These are phyloP conservation scores for Plenodomus biglobosus DNA, from an alignment of 2,329 filamentous ascomycete genomes.

Conservation along the genomic window DNA sequence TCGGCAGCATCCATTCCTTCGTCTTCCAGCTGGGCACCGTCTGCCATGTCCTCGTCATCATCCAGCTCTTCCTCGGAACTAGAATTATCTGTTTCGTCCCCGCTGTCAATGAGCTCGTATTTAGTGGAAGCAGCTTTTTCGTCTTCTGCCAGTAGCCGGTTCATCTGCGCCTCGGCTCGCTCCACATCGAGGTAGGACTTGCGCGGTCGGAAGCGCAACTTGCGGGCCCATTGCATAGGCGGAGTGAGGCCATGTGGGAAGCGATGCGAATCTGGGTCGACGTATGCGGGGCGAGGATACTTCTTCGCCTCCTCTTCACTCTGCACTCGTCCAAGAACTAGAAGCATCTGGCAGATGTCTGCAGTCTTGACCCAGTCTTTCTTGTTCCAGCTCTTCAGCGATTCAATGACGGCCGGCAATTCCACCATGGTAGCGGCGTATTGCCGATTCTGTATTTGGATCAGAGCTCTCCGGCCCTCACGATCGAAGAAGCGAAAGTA, in stretches of 20 bases:
- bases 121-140: constrained; percentile 56
- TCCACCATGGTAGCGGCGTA: constrained; percentile 82
- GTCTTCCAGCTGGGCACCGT: constrained; percentile 43
- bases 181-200: constrained; percentile 82
- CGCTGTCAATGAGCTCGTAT: constrained; percentile 59
- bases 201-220: constrained; percentile 79
- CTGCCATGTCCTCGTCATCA: constrained; percentile 47
- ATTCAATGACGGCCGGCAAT: constrained; percentile 82
- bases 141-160: constrained; percentile 72
- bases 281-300: constrained; percentile 67
- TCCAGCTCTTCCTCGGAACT: constrained; percentile 42
- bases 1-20: constrained; percentile 45
- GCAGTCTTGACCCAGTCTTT: constrained; percentile 85
- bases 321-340: constrained; percentile 70
- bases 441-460: constrained; percentile 67
- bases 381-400: constrained; percentile 91
- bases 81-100: constrained; percentile 48
- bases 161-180: constrained; percentile 78
- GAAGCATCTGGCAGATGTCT: constrained; percentile 85
- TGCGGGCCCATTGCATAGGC: constrained; percentile 82
- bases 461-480: constrained; percentile 71
- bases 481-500: constrained; percentile 75
- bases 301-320: constrained; percentile 55
- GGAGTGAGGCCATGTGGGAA: constrained; percentile 87
- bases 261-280: constrained; percentile 67